A percentile compares a stretch with the other conserved stretches of the same genome.
phyloP scores from a whole-genome alignment of 2,329 filamentous ascomycete genomes.

The Fusarium hostae region DNA sequence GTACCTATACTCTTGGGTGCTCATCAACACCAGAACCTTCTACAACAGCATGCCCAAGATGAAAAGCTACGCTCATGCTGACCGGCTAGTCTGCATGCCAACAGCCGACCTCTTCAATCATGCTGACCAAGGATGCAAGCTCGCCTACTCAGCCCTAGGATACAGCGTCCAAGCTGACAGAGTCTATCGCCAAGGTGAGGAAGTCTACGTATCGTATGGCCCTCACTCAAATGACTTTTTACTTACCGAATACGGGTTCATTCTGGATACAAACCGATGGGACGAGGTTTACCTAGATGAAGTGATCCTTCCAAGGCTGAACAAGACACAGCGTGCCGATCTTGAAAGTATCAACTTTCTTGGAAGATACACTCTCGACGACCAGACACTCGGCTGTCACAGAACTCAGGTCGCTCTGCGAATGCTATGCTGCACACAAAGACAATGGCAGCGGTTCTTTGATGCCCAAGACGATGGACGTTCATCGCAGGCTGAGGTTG shows the following conservation, averaged over 20 bases:
- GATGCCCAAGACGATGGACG: constrained; percentile 58
- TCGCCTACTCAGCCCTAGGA: constrained; percentile 59
- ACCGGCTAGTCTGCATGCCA: constrained; percentile 76
- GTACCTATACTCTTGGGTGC: constrained; percentile 68
- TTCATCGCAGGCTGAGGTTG: constrained; percentile 56
- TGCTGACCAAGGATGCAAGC: constrained; percentile 60
- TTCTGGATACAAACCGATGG: constrained; percentile 59
- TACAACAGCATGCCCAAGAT: constrained; percentile 64
- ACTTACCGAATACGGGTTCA: constrained; percentile 73
- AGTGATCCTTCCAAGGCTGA: constrained; percentile 55
- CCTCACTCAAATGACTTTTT: constrained; percentile 78
- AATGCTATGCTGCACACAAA: constrained; percentile 47
- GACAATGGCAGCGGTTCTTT: constrained; percentile 53
- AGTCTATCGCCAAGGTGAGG: constrained; percentile 66
- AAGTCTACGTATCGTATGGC: constrained; percentile 77
- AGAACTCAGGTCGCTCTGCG: constrained; percentile 65
- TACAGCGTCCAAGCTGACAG: constrained; percentile 66
- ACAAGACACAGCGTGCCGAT: constrained; percentile 50
- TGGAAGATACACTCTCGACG: constrained; percentile 59
- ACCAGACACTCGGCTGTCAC: constrained; percentile 57
- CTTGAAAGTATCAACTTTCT: constrained; percentile 60
- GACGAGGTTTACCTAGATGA: constrained; percentile 63
- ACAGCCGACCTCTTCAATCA: constrained; percentile 79
- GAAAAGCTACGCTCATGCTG: constrained; percentile 57
- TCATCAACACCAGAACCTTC: constrained; percentile 72